These are phyloP conservation scores for Leersia perrieri DNA, from an alignment of 176 grass and related monocot genomes.

Conservation along the genomic window DNA sequence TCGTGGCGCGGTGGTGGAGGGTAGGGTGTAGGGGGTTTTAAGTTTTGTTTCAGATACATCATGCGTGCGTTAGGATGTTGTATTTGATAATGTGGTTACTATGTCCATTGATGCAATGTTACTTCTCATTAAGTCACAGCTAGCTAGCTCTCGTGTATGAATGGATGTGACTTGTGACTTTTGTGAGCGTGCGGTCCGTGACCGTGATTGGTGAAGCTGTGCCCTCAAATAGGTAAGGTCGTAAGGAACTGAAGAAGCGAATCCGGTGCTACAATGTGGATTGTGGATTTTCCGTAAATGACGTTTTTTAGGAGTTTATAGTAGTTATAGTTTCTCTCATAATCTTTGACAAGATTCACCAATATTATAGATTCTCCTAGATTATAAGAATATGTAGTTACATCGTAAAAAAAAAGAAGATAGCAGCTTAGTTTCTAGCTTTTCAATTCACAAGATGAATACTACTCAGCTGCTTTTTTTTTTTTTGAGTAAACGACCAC, in stretches of 20 bases:
- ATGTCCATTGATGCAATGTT: constrained; percentile 4
- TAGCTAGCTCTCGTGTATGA: not conserved
- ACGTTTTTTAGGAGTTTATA: too few species aligned
- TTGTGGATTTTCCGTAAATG: too few species aligned
- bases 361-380: too few species aligned
- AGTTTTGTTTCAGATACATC: not conserved
- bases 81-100: not conserved
- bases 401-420: too few species aligned
- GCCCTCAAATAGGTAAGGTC: not conserved
- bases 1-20: not conserved
- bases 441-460: too few species aligned
- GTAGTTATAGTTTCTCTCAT: too few species aligned
- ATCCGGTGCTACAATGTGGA: not conserved
- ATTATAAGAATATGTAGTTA: too few species aligned
- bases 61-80: constrained; percentile 9
- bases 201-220: not conserved
- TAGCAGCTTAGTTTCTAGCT: too few species aligned
- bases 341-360: too few species aligned
- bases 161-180: not conserved
- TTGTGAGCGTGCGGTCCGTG: not conserved
- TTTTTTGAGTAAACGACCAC: too few species aligned
- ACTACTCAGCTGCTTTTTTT: too few species aligned
- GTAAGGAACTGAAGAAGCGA: not conserved
- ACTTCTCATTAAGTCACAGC: not conserved
- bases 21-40: not conserved